Base-by-base conservation (phyloP, 805 yeast species). In the Schwanniomyces pseudopolymorphus region DNA sequence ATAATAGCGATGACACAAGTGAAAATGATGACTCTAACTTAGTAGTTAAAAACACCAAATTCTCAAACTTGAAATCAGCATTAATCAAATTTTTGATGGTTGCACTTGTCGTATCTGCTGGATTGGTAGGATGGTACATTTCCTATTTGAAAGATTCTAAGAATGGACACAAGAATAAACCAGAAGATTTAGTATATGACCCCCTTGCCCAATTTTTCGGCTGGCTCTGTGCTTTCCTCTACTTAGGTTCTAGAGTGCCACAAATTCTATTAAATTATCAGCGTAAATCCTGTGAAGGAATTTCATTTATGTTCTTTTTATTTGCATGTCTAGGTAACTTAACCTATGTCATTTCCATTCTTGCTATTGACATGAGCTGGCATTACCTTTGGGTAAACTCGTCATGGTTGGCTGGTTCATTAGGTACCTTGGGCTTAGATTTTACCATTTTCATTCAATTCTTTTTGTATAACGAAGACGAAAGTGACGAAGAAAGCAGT, bases 291-390 rank as follows among this genome's bases (percentile, higher is more conserved):
- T 90, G 97, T 63, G 98, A 94, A 51, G 98, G 98, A 20, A 87
- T 92, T 41, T 89, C 96, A 9, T 89, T 94, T 60, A 76, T 92
- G 75, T 92, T 94, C 67, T 92, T 92, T 69, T 70, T 94, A 19
- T 92, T 94, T 75, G 98, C 99, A 17, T 90, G 97, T 64, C 71
- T 92, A 46, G 99, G 99, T 40, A 94, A 92, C 63, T 72, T 88
- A 59, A 89, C 97, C 0, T 94, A 90, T 57, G 96, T 94, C 35
- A 78, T 88, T 11, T 86, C 96, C 9, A 92, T 92, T 44, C 70
- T 92, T 42, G 80, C 87, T 39, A 84, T 87, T 36, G 88, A 89
- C 53, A 72, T 84, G 40, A 84, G 89, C 44, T 72, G 75, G 58
- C 75, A 81, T 50, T 92, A 89, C 55, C 60, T 92, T 26, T 60